Base-by-base conservation (phyloP, 2,329 filamentous ascomycete genomes). In the Trichoderma sp. region DNA sequence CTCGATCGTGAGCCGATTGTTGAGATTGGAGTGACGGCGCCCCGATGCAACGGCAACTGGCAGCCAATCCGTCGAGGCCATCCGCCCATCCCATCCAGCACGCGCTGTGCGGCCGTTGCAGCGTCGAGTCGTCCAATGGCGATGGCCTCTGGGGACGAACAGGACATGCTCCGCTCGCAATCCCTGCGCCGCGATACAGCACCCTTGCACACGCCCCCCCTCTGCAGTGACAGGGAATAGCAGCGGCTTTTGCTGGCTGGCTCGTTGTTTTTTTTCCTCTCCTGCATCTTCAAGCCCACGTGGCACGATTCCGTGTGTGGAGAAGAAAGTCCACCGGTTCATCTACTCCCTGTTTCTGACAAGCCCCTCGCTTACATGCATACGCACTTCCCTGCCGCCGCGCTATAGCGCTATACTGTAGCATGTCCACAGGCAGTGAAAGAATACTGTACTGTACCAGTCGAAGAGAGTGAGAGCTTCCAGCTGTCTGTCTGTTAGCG, bases 271-370 rank as follows among this genome's bases (percentile, higher is more conserved):
- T 10, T 18, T 21, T 46, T 30, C 24, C 24, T 24, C 54, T 54
- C 54, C 75, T 71, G 73, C 73, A 75, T 70, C 69, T 71, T 71
- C 59, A 73, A 74, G 71, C 69, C 75, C 75, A 76, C 75, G 75
- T 76, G 75, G 75, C 74, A 68, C 70, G 67, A 69, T 71, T 34
- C 74, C 72, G 70, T 73, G 64, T 65, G 59, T 58, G 70, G 51
- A 61, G 71, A 67, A 64, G 34, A 55, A 69, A 69, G 67, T 68
- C 65, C 59, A 68, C 56, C 68, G 56, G 68, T 69, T 69, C 68
- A 66, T 66, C 55, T 49, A 13, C 52, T 56, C 30, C 59, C 46
- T 49, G 43, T 52, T 51, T 28, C 59, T 56, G 59, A 54, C 46
- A 63, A 8, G 21, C 10, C 21, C 46, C 13, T 24, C 43, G 24